Conservation (phyloP, 306 rosid genomes). For the Prunus campanulata region DNA sequence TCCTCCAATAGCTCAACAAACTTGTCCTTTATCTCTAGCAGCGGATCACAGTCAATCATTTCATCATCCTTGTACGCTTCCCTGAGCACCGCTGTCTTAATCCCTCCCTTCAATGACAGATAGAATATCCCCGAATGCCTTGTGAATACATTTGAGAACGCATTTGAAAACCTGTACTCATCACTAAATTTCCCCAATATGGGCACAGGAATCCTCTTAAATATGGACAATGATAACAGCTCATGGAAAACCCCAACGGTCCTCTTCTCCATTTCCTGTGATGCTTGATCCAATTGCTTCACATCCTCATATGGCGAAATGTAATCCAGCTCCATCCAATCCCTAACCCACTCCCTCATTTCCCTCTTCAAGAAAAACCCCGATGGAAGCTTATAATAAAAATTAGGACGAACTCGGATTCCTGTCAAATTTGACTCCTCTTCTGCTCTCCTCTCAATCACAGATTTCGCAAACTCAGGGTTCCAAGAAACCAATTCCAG, state of each 20-base stretch:
- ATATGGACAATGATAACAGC: slow-evolving; percentile 60
- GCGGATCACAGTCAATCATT: slow-evolving; percentile 69
- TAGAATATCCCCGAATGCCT: slow-evolving; percentile 87
- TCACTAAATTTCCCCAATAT: slow-evolving; percentile 73
- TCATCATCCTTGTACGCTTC: slow-evolving; percentile 61
- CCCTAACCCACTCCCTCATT: slow-evolving; percentile 94
- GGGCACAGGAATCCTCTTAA: slow-evolving; percentile 78
- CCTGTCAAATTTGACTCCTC: slow-evolving; percentile 58
- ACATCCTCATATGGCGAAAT: slow-evolving; percentile 71
- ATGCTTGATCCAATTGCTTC: slow-evolving; percentile 58
- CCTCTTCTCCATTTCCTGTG: slow-evolving; percentile 70
- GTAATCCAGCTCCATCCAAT: slow-evolving; percentile 83
- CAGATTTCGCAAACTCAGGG: slow-evolving; percentile 68
- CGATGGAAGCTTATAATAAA: slow-evolving; percentile 55
- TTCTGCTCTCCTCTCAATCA: slow-evolving; percentile 70
- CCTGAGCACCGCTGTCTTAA: slow-evolving; percentile 71
- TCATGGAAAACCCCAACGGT: slow-evolving; percentile 52
- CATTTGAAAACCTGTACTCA: slow-evolving; percentile 80
- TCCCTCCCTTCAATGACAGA: slow-evolving; percentile 84
- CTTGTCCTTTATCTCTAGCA: slow-evolving; percentile 64
- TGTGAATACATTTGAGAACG: slow-evolving; percentile 60
- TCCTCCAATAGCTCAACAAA: slow-evolving; percentile 72
- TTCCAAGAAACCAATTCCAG: slow-evolving; percentile 72
- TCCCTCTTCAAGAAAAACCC: slow-evolving; percentile 77
- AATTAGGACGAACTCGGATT: slow-evolving; percentile 73